These are phyloP conservation scores for Omphalea diandra DNA, from an alignment of 441 rosid genomes.

Conservation along the genomic window DNA sequence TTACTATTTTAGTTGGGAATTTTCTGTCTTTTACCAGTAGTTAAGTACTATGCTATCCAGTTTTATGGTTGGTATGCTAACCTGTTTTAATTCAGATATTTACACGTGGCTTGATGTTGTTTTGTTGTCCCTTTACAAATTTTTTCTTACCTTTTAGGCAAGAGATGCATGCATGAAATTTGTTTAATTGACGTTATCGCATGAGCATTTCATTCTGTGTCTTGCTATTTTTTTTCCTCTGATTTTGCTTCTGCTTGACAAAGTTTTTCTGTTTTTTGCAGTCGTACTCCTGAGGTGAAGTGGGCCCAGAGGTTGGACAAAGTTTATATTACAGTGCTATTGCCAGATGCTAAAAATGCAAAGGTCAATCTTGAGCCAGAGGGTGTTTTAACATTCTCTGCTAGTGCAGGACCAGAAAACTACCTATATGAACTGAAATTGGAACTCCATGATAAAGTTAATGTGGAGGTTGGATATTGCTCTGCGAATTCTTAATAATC, in stretches of 20 bases:
- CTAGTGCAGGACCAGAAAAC: conserved; percentile 45
- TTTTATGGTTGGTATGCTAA: not conserved
- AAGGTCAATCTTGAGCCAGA: conserved; percentile 63
- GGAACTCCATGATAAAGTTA: conserved; percentile 52
- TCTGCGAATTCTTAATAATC: not conserved
- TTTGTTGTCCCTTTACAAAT: not conserved
- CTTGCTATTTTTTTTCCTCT: not conserved
- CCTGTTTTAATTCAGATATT: not conserved
- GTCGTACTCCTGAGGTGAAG: conserved; percentile 61
- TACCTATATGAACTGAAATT: conserved; percentile 52
- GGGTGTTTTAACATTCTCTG: conserved; percentile 60
- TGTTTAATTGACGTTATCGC: not conserved
- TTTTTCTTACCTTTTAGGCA: too few species aligned
- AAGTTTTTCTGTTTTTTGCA: conserved; percentile 19
- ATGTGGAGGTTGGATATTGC: conserved; percentile 40
- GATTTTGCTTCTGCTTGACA: not conserved
- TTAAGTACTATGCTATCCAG: not conserved
- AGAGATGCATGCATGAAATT: not conserved
- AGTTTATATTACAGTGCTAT: conserved; percentile 52
- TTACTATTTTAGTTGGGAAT: not conserved
- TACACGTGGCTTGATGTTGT: not conserved
- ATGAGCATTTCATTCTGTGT: not conserved
- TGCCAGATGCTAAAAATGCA: conserved; percentile 66
- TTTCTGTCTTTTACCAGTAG: not conserved
- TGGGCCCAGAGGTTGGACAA: conserved; percentile 70